Percentiles rank a stretch among this genome's conserved stretches.
Evolutionary conservation across 1,139 yeast genomes (phyloP).

Genomic region (Nadsonia commutata): DNA sequence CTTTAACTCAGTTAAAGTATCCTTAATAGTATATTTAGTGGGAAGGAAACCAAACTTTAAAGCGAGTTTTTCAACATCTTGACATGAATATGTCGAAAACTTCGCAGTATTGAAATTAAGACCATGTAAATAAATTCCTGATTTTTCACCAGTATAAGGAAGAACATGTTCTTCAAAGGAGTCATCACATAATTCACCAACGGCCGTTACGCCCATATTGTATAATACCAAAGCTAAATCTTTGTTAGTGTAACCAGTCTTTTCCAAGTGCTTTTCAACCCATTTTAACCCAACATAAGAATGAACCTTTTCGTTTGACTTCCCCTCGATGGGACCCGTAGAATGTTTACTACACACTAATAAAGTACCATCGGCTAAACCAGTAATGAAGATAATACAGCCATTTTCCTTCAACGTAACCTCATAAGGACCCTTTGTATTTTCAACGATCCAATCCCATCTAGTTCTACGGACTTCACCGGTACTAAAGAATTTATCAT

Average conservation of each 20-base stretch:
- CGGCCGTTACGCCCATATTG: conserved; percentile 55
- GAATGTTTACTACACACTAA: conserved; percentile 79
- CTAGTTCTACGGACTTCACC: conserved; percentile 46
- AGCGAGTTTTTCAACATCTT: conserved; percentile 46
- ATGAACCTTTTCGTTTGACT: conserved; percentile 41
- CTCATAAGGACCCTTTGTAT: conserved; percentile 63
- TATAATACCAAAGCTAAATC: conserved; percentile 45
- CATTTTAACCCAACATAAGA: conserved; percentile 57
- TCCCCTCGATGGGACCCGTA: conserved; percentile 48
- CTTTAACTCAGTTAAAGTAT: conserved; percentile 30
- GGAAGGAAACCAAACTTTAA: conserved; percentile 48
- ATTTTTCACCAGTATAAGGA: conserved; percentile 45
- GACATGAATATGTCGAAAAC: conserved; percentile 54
- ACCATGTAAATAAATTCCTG: conserved; percentile 88
- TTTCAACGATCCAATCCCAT: conserved; percentile 29
- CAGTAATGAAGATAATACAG: conserved; percentile 75
- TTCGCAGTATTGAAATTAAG: conserved; percentile 51
- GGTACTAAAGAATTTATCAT: conserved; percentile 84
- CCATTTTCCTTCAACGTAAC: conserved; percentile 86
- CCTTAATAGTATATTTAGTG: conserved; percentile 20
- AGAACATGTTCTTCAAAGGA: conserved; percentile 87
- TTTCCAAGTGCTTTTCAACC: conserved; percentile 37
- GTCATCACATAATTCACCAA: conserved; percentile 77
- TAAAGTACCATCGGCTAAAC: conserved; percentile 57
- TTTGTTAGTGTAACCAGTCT: conserved; percentile 25